These are phyloP conservation scores for Crucibulum laeve DNA, from an alignment of 768 basidiomycete species.

Conservation along the genomic window DNA sequence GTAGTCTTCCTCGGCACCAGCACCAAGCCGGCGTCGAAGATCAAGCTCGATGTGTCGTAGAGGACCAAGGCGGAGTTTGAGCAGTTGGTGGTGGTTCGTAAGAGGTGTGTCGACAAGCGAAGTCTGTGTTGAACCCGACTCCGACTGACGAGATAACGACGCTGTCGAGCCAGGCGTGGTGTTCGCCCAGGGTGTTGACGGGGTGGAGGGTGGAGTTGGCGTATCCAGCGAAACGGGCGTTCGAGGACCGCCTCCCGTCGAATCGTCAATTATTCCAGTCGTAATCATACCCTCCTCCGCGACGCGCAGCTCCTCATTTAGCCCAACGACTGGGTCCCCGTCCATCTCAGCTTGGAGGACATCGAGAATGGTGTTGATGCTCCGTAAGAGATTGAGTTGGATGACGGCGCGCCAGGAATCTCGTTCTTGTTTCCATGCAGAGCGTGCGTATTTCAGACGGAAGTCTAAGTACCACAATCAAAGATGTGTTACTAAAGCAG, in stretches of 20 bases:
- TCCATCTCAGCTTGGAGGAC: conserved; percentile 48
- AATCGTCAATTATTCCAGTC: too few relatives aligned
- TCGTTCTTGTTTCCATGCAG: conserved; percentile 60
- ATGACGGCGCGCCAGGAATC: conserved; percentile 72
- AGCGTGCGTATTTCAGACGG: conserved; percentile 58
- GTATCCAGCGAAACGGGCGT: too few relatives aligned
- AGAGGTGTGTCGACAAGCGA: too few relatives aligned
- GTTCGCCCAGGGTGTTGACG: too few relatives aligned
- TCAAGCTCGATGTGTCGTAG: conserved; percentile 35
- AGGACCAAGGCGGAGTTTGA: conserved; percentile 33
- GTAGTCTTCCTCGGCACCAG: conserved; percentile 27
- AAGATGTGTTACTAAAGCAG: conserved; percentile 4
- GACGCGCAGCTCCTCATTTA: too few relatives aligned
- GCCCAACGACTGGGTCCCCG: conserved; percentile 19
- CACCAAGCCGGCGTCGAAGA: conserved; percentile 33
- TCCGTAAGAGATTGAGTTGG: conserved; percentile 73
- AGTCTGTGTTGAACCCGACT: too few relatives aligned
- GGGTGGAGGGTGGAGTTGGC: too few relatives aligned
- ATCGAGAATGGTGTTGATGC: conserved; percentile 59
- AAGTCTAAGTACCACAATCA: conserved; percentile 45
- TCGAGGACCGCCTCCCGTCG: too few relatives aligned
- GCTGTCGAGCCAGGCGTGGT: too few relatives aligned
- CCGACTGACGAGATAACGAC: too few relatives aligned
- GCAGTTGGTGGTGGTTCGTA: conserved; percentile 26
- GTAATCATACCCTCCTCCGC: too few relatives aligned